These are phyloP conservation scores for Euphorbia celastroides DNA, from an alignment of 441 rosid species.

Conservation along the genomic window DNA sequence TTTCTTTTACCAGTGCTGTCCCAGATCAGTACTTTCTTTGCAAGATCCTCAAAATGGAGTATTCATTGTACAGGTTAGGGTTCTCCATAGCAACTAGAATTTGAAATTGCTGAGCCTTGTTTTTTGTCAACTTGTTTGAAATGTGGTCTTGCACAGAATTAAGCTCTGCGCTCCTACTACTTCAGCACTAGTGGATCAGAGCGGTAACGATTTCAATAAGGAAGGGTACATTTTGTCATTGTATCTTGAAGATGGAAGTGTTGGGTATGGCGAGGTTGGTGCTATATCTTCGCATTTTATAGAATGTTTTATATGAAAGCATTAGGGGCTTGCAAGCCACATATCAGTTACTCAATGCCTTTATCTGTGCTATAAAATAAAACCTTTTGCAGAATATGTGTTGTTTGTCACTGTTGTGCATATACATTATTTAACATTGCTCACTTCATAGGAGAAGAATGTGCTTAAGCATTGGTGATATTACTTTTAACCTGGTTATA, in stretches of 20 bases:
- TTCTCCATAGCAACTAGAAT: conserved; percentile 11
- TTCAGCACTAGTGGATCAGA: conserved; percentile 33
- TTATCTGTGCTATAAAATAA: neutral
- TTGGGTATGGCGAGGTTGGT: conserved; percentile 89
- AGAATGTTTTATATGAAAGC: neutral
- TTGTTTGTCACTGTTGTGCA: neutral
- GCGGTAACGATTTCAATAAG: conserved; percentile 36
- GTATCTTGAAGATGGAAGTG: conserved; percentile 78
- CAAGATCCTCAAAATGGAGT: conserved; percentile 53
- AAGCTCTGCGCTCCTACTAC: conserved; percentile 68
- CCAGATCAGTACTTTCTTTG: conserved; percentile 27
- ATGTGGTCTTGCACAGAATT: conserved; percentile 42
- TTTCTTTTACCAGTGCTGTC: conserved; percentile 32
- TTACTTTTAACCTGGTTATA: neutral
- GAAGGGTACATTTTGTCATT: conserved; percentile 80
- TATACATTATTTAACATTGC: neutral
- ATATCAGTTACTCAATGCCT: neutral
- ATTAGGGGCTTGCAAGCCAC: neutral
- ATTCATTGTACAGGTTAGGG: conserved; percentile 67
- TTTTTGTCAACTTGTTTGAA: conserved; percentile 7
- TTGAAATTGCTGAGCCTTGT: conserved; percentile 4
- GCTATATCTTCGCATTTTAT: conserved; percentile 1
- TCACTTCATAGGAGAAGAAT: neutral
- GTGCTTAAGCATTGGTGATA: neutral
- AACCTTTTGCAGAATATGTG: neutral